phyloP scores from a whole-genome alignment of 208 protist species.

The Leishmania guyanensis region DNA sequence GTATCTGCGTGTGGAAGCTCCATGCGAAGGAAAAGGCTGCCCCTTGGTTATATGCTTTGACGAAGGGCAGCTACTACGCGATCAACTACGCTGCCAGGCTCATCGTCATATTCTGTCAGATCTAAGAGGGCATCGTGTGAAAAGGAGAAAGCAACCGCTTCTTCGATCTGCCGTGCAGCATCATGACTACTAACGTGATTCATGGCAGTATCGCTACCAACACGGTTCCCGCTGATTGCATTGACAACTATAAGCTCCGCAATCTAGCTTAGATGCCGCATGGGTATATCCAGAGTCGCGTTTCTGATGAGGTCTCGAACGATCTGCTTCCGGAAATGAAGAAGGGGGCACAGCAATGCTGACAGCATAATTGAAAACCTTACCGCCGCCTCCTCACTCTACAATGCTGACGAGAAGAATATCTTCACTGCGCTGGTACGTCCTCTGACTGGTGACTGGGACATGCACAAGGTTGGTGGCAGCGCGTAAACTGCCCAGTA shows the following conservation, averaged over 20 bases:
- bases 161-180: conserved; percentile 38
- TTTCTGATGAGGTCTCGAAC: conserved; percentile 29
- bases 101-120: conserved; percentile 50
- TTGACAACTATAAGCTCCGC: conserved; percentile 57
- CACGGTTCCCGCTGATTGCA: conserved; percentile 46
- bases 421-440: conserved; percentile 43
- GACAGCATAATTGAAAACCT: conserved; percentile 37
- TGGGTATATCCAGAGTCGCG: conserved; percentile 39
- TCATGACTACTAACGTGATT: conserved; percentile 59
- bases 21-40: conserved; percentile 35
- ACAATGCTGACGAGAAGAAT: conserved; percentile 36
- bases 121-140: conserved; percentile 39
- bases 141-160: conserved; percentile 26
- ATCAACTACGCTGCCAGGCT: conserved; percentile 59
- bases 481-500: conserved; percentile 58
- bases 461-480: conserved; percentile 40
- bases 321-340: conserved; percentile 50
- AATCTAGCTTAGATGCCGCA: conserved; percentile 31
- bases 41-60: conserved; percentile 46
- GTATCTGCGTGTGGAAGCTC: conserved; percentile 38
- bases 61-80: conserved; percentile 49
- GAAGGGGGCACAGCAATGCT: conserved; percentile 27
- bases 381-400: conserved; percentile 24
- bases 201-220: conserved; percentile 57
- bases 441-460: conserved; percentile 38